Base-by-base conservation (phyloP, 2,329 filamentous ascomycete genomes). In the Cladosporium phlei region DNA sequence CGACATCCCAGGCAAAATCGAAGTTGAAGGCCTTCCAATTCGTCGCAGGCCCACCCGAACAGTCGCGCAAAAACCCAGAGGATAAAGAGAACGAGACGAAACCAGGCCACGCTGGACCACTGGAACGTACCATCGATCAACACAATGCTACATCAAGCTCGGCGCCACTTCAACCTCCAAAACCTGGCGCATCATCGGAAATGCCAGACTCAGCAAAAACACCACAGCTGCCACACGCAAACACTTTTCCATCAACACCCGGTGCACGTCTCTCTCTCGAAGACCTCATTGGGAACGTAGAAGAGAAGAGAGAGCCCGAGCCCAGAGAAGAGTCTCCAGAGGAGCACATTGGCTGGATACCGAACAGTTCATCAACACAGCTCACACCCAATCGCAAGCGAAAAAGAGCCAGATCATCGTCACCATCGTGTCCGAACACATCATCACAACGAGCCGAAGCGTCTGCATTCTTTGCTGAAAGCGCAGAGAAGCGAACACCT, bases 271-370 rank as follows among this genome's bases (percentile, higher is more conserved):
- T 82, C 29, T 77, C 79, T 19, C 65, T 83, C 10, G 77, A 77
- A 24, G 79, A 82, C 51, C 66, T 83, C 24, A 78, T 83, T 35
- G 77, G 77, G 52, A 79, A 80, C 58, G 72, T 73, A 38, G 79
- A 82, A 59, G 77, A 80, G 56, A 70, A 72, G 28, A 73, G 43
- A 28, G 46, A 69, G 54, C 68, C 69, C 48, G 66, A 67, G n/a
- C 66, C 68, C 20, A 69, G 68, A 42, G 68, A 73, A 16, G 63
- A 69, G 14, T 80, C 79, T 1, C 80, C 79, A 1, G 75, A 80
- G 52, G 80, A 83, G 52, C 75, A 79, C 56, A 69, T 83, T 34
- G 71, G 73, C 38, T 83, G 80, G 80, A 74, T 79, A 50, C 62
- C 66, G 10, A 70, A 71, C 10, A 71, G 70, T 52, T 69, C 69